Conservation (phyloP, 139 green algal species). For the Microglena sp. region DNA sequence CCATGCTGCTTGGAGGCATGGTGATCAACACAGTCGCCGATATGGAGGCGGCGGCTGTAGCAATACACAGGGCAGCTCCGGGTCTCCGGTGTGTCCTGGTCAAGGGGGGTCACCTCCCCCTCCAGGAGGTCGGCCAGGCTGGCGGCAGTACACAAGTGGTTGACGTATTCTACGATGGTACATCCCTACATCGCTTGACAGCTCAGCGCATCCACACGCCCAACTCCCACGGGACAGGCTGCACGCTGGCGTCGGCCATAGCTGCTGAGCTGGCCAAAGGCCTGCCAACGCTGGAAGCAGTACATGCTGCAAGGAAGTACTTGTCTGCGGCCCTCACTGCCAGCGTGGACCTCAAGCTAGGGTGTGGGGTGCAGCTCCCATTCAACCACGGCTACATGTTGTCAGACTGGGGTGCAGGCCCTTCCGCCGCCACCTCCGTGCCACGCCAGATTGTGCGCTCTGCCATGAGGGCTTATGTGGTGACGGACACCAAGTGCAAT, state of each 20-base stretch:
- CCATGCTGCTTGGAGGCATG: slow-evolving; percentile 38
- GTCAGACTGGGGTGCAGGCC: neutral
- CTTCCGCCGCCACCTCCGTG: neutral
- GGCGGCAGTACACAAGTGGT: neutral
- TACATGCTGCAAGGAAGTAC: slow-evolving; percentile 56
- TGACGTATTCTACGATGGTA: slow-evolving; percentile 83
- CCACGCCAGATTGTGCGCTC: neutral
- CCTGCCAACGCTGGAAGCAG: slow-evolving; percentile 32
- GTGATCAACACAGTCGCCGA: slow-evolving; percentile 33
- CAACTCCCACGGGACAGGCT: slow-evolving; percentile 93
- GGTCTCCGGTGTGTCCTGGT: slow-evolving; percentile 66
- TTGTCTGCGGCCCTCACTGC: slow-evolving; percentile 47
- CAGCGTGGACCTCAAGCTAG: slow-evolving; percentile 45
- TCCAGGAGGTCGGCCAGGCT: neutral
- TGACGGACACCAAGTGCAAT: slow-evolving; percentile 72
- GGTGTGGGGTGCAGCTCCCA: slow-evolving; percentile 57
- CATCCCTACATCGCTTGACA: slow-evolving; percentile 34
- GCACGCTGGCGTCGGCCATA: slow-evolving; percentile 79
- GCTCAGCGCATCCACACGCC: slow-evolving; percentile 39
- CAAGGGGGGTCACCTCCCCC: slow-evolving; percentile 81
- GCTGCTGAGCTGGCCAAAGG: slow-evolving; percentile 81
- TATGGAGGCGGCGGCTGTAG: slow-evolving; percentile 55
- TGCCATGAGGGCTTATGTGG: slow-evolving; percentile 66
- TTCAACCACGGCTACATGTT: slow-evolving; percentile 63
- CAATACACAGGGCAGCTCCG: slow-evolving; percentile 47